Evolutionary conservation across 257 asterid species (phyloP), one percentile per base, ranked within the genome.

Genomic region (Gentiana dahurica): DNA sequence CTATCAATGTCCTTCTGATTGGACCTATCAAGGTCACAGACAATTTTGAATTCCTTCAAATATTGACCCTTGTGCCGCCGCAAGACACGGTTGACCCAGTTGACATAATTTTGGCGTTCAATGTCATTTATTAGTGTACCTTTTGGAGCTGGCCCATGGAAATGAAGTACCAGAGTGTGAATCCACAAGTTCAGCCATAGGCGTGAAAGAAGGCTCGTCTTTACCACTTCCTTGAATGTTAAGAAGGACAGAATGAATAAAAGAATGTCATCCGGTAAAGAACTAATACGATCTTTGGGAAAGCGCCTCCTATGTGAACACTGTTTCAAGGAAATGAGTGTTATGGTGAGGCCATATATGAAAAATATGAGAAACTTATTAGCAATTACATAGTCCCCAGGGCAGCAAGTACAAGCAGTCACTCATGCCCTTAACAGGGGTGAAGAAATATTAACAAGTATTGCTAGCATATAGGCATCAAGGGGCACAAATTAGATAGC

Each of bases 231-330:
- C 13, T 54, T 34, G 12, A 48, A 33, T 13, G 57, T 15, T 35
- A 55, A 53, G 2, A 32, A 56, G 12, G 58, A 64, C 4, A 64
- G 33, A 24, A 64, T 64, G 2, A 54, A 12, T 9, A 55, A 41
- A n/a, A 56, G 55, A 47, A 56, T 55, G 0, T 49, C 63, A 64
- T 56, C 63, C n/a, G 63, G 68, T 24, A 64, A 49, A 8, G 49
- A 56, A 55, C 61, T 58, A 4, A 58, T 58, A 39, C 54, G 41
- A 58, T 58, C 63, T 43, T 36, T 10, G 8, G 44, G 44, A 3
- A 7, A 7, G 44, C 8, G 4, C 8, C 44, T 7, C 6, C 6
- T 7, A 39, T 7, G 6, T 4, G 44, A 39, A 7, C 44, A 39
- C 44, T 39, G 8, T 39, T 3, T 39, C 44, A 4, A 39, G 44